Evolutionary conservation across 2,329 filamentous ascomycete genomes (phyloP).

Genomic region (Daldinia sp.): DNA sequence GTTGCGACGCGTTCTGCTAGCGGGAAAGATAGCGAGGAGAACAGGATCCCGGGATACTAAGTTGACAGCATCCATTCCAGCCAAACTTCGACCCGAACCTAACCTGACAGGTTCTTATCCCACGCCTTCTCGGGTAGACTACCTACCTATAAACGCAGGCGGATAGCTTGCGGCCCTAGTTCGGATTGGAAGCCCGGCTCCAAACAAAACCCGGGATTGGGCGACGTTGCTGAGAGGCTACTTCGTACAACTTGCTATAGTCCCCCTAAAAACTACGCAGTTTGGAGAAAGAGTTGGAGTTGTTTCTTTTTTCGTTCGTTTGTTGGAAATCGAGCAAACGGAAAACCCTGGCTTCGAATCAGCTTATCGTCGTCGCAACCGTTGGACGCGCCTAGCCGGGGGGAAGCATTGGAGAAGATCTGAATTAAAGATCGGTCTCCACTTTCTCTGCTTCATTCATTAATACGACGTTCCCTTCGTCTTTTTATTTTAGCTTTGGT

Average conservation of each 20-base stretch:
- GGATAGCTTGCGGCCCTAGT: constrained; percentile 24
- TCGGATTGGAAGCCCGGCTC: constrained; percentile 18
- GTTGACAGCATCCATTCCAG: constrained; percentile 8
- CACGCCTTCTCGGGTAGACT: constrained; percentile 8
- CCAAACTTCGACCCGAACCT: constrained; percentile 16
- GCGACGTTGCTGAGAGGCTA: constrained; percentile 15
- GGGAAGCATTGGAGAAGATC: constrained; percentile 4
- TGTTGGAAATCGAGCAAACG: constrained; percentile 20
- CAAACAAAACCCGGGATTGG: constrained; percentile 3
- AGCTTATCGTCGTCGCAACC: constrained; percentile 17
- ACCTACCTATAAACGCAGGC: constrained; percentile 16
- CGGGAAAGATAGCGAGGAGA: constrained; percentile 16
- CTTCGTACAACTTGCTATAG: not conserved
- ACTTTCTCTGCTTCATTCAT: constrained; percentile 18
- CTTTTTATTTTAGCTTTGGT: not conserved
- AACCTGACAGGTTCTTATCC: no score
- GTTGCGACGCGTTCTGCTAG: constrained; percentile 33
- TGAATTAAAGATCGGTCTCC: constrained; percentile 20
- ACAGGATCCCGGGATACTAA: constrained; percentile 19
- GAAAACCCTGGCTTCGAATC: constrained; percentile 25
- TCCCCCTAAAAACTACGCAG: not conserved
- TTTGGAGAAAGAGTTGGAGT: constrained; percentile 15
- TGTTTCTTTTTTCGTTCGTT: no score
- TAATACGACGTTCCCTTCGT: constrained; percentile 21
- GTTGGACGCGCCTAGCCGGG: constrained; percentile 15